A percentile compares a stretch with the other conserved stretches of the same genome.
These are phyloP conservation scores for Erodium moschatum DNA, from an alignment of 441 rosid species.

Conservation along the genomic window DNA sequence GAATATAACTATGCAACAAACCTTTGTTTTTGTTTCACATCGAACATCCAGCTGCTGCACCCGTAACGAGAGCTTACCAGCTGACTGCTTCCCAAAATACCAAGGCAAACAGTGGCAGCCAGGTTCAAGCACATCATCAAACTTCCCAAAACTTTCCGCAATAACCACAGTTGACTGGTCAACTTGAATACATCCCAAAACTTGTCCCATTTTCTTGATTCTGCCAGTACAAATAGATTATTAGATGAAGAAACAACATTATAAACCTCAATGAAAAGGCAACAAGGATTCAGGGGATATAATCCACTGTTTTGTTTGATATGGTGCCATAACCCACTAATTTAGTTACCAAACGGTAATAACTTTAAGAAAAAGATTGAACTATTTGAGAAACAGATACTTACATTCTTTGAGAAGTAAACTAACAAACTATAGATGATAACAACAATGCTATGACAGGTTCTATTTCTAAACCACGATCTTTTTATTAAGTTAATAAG, in stretches of 20 bases:
- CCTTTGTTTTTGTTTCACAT: constrained; percentile 47
- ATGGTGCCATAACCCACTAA: neutral
- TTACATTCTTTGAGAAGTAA: neutral
- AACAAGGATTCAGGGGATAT: neutral
- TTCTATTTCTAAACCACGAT: too few relatives aligned
- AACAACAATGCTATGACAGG: neutral
- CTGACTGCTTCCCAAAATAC: constrained; percentile 28
- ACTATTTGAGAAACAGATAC: neutral
- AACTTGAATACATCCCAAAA: constrained; percentile 36
- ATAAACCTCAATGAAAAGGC: neutral
- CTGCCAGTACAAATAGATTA: neutral
- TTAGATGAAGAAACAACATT: neutral
- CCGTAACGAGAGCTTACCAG: constrained; percentile 30
- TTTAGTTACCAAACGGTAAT: neutral
- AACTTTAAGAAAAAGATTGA: neutral
- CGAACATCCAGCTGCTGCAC: constrained; percentile 45
- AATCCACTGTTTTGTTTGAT: neutral
- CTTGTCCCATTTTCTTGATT: constrained; percentile 27
- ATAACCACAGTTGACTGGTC: constrained; percentile 32
- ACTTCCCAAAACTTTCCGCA: constrained; percentile 32
- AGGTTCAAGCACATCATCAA: constrained; percentile 30
- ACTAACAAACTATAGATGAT: neutral
- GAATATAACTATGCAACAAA: neutral
- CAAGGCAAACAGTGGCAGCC: constrained; percentile 36
- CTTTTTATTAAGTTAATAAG: neutral